Evolutionary conservation across 805 yeast species (phyloP), one percentile per base, ranked within the genome.

Genomic region (Debaryomyces maramus): DNA sequence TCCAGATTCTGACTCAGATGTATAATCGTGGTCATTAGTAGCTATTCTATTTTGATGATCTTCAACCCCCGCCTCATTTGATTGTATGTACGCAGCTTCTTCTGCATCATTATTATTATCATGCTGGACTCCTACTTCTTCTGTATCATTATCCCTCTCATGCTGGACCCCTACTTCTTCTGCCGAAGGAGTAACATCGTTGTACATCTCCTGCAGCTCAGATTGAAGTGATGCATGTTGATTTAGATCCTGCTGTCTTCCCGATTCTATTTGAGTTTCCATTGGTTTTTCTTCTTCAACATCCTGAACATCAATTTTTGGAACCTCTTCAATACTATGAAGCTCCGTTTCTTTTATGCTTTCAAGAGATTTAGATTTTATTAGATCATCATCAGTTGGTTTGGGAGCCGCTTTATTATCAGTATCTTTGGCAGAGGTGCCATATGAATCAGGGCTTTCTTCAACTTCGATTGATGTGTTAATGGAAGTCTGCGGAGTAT

Each of bases 401-500:
- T 13, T 16, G 6, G 20, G 17, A 14, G 9, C 8, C 17, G 7
- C 8, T 18, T 4, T 14, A n/a, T 19, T 10, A 14, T 16, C 36
- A 13, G 3, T 20, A 13, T 17, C 14, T 11, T 18, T 18, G 15
- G 20, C 15, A 10, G 5, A 14, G 3, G 11, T 33, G 28, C 11
- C 28, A 7, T 10, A 13, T n/a, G 29, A 17, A 13, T 20, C 27
- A 5, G 19, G 16, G 3, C 10, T 17, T 11, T 19, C 36, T 13
- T 14, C 28, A 13, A 17, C 16, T 14, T 29, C 32, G 10, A 29
- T 29, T 11, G 34, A 16, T 7, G 46, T 50, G 27, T 50, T 52
- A 17, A 63, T 55, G 2, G 65, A 58, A 2, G 69, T 62, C 13
- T 59, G 59, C 3, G 69, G 67, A 3, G 69, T 63, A 31, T 55